These are phyloP conservation scores for Eucalyptus dawsonii DNA, from an alignment of 345 rosid species.

Conservation along the genomic window DNA sequence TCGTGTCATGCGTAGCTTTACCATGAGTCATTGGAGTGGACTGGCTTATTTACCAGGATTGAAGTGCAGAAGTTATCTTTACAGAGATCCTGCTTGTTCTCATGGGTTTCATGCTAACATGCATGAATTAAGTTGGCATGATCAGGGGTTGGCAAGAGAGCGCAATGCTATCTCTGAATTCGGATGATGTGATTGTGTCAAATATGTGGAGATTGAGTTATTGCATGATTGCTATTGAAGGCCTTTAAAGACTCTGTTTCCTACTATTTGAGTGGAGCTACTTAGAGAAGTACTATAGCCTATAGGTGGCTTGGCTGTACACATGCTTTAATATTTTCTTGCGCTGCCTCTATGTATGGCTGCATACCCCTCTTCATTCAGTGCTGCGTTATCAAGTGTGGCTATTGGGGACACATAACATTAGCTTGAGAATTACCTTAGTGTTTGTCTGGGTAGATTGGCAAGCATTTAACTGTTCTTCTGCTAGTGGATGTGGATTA, in stretches of 20 bases:
- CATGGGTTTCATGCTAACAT: not conserved
- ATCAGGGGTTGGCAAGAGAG: not conserved
- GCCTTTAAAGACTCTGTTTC: not conserved
- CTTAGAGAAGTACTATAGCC: not conserved
- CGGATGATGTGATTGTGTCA: not conserved
- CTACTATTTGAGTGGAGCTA: not conserved
- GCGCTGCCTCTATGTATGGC: not conserved
- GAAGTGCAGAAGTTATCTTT: not conserved
- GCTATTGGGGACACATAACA: not conserved
- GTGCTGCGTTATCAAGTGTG: not conserved
- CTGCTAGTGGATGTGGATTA: not conserved
- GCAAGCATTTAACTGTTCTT: not conserved
- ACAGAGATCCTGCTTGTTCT: not conserved
- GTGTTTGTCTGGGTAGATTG: not conserved
- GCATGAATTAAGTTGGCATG: not conserved
- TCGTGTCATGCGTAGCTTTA: not conserved
- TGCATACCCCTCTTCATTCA: not conserved
- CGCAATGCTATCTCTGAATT: not conserved
- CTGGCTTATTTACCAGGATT: not conserved
- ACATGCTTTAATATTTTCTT: not conserved
- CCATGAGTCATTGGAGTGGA: not conserved
- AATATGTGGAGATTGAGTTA: not conserved
- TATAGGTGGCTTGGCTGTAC: not conserved
- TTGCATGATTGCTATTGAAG: not conserved
- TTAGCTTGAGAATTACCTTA: not conserved